Conservation (phyloP, 192 early-diverging fungal genomes). For the Backusella psychrophila region DNA sequence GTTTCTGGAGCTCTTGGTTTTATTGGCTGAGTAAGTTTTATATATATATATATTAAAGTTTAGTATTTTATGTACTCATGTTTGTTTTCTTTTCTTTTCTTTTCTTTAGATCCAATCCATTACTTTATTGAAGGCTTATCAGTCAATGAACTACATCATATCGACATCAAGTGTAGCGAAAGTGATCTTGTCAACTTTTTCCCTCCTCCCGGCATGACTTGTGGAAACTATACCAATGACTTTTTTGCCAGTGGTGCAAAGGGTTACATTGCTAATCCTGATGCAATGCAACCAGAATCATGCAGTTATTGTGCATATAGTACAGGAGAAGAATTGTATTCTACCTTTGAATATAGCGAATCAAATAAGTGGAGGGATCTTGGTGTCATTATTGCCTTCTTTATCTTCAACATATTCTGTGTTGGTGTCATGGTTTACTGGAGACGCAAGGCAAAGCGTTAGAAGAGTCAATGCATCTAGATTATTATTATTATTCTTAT, state of each 20-base stretch:
- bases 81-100: background rate
- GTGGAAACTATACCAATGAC: conserved; percentile 46
- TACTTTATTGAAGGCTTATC: conserved; percentile 67
- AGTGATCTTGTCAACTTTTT: conserved; percentile 53
- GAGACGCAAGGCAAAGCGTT: conserved; percentile 33
- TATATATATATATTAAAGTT: background rate
- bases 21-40: conserved; percentile 46
- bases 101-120: conserved; percentile 48
- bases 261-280: conserved; percentile 10
- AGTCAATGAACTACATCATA: conserved; percentile 54
- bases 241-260: conserved; percentile 10
- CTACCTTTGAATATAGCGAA: conserved; percentile 48
- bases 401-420: conserved; percentile 56
- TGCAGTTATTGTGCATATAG: conserved; percentile 66
- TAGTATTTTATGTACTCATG: background rate
- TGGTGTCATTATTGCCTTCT: conserved; percentile 62
- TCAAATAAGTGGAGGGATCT: conserved; percentile 70
- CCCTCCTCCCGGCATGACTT: conserved; percentile 58
- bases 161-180: conserved; percentile 44
- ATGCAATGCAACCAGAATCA: conserved; percentile 19
- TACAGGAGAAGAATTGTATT: conserved; percentile 55
- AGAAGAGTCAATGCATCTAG: background rate
- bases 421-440: conserved; percentile 38
- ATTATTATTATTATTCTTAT: background rate
- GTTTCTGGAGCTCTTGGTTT: conserved; percentile 71